Evolutionary conservation across 257 asterid species (phyloP), one percentile per base, ranked within the genome.

Genomic region (Nemophila menziesii): DNA sequence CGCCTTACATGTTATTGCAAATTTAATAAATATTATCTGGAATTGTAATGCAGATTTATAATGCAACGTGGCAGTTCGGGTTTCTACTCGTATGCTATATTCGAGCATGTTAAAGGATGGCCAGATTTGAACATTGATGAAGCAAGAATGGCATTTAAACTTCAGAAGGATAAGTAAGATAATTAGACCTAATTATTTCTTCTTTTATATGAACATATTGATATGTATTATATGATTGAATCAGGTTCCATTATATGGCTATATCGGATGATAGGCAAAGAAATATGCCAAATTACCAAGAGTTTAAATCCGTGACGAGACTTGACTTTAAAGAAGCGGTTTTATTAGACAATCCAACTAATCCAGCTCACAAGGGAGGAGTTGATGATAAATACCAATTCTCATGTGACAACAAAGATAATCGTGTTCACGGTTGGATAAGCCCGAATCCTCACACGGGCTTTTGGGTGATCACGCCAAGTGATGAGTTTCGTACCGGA

Each of bases 281-380:
- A 39, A 21, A 50, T 6, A 80, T 80, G 95, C 92, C 95, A 16
- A 58, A 79, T 11, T 58, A 51, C 17, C 4, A 10, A 3, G 95
- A 84, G 52, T 59, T 83, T 7, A 4, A 15, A 2, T n/a, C 8
- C 4, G 92, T 92, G 1, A 54, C 26, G 2, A 44, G 0, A 11
- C 93, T 84, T 13, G 75, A 64, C 39, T 84, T 72, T 53, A 47
- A 26, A 49, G 95, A 84, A 66, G 95, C 93, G 16, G 86, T 80
- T 41, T 21, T 58, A 22, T 5, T 80, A n/a, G 51, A 52, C 21
- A 33, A 60, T 18, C 54, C 69, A 27, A 19, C 53, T 16, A 47
- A 56, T 49, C 51, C 61, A 16, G 22, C 21, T 4, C 46, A 17
- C 5, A 41, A 41, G n/a, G 46, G 46, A 8, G 20, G 22, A 24